Percentiles rank a stretch among this genome's conserved stretches.
Conservation (phyloP, 495 filamentous ascomycete genomes). For the Xylaria bambusicola region DNA sequence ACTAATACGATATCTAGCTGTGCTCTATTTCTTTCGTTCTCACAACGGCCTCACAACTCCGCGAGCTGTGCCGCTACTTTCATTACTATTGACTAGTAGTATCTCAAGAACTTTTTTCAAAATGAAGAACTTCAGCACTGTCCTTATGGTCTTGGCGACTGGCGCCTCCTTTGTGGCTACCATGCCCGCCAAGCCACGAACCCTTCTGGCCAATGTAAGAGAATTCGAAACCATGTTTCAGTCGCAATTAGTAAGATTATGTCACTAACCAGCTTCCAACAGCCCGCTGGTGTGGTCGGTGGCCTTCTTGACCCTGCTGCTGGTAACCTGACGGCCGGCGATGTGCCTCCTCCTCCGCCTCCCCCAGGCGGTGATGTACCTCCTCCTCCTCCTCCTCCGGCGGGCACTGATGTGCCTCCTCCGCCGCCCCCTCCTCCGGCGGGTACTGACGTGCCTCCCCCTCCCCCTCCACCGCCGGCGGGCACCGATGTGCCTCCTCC, state of each 20-base stretch:
- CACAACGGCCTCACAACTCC: slow-evolving; percentile 3
- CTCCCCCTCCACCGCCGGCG: no score
- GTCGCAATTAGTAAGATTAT: slow-evolving; percentile 22
- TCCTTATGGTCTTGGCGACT: slow-evolving; percentile 37
- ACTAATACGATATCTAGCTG: slow-evolving; percentile 32
- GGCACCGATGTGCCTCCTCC: no score
- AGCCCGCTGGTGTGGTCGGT: no score
- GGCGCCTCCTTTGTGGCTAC: slow-evolving; percentile 35
- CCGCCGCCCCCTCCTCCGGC: no score
- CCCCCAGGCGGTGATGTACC: no score
- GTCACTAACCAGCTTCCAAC: no score
- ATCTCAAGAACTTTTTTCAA: slow-evolving; percentile 29
- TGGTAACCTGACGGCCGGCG: no score
- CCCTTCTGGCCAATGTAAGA: neutral
- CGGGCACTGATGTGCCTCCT: no score
- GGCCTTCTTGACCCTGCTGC: no score
- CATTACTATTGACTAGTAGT: slow-evolving; percentile 14
- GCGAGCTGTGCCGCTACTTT: slow-evolving; percentile 3
- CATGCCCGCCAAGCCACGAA: slow-evolving; percentile 24
- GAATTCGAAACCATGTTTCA: slow-evolving; percentile 13
- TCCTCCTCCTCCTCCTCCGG: no score
- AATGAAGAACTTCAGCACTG: slow-evolving; percentile 45
- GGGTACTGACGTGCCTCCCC: no score
- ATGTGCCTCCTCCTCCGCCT: no score
- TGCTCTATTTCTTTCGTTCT: slow-evolving; percentile 37